Base-by-base conservation (phyloP, 2,329 filamentous ascomycete species). In the Aspergillus thermomutatus region DNA sequence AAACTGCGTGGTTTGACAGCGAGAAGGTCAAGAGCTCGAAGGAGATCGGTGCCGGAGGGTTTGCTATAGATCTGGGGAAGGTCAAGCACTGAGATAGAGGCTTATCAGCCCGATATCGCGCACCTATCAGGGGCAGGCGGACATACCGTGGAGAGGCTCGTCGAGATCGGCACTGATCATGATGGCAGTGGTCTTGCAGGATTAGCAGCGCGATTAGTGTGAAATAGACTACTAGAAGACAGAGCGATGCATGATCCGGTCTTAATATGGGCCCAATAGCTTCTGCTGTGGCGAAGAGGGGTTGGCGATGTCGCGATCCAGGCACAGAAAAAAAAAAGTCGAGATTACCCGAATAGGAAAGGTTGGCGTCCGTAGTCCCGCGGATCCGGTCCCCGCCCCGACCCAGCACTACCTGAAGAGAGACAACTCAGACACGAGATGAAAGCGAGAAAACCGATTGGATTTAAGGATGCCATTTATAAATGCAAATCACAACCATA, bases 11-110 rank as follows among this genome's bases (percentile, higher is more conserved):
- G 90, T 54, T 85, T 81, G 37, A 88, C 76, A 57, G 84, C 82
- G 37, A 96, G 81, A 27, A 84, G 77, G 34, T 83, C 75, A n/a
- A 97, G 83, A 26, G 85, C 84, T 26, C 80, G 75, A 50, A 91
- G 75, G 48, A 97, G 80, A 4, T 82, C 79, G 31, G 79, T 75
- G 57, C 84, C 87, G 21, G 85, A 79, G 6, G 92, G 92, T 67
- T 85, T 88, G 66, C 88, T 84, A 82, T 92, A 91, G 60, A 93
- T 81, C 68, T 92, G 90, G n/a, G 92, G 91, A 26, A 96, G 83
- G 68, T 93, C 89, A 56, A 88, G 78, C 56, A 86, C 86, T 87
- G 67, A 49, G 43, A 54, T n/a, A 14, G 43, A 41, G 19, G 52
- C 66, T 74, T 70, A 71, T 74, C 69, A 72, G 69, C 57, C 52